Conservation (phyloP, 345 rosid genomes). For the Zanthoxylum bungeanum region DNA sequence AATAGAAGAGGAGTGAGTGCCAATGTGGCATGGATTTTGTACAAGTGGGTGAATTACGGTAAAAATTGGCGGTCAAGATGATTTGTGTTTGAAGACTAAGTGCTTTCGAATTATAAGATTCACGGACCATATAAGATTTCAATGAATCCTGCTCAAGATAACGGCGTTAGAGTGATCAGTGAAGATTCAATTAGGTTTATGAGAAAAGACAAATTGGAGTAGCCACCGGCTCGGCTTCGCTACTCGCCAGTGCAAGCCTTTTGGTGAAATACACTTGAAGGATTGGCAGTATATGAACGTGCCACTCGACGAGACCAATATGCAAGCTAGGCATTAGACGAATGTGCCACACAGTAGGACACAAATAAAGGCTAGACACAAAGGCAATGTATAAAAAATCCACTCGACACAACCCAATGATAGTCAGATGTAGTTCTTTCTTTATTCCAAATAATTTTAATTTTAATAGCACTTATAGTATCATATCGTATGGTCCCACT, state of each 20-base stretch:
- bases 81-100: constrained; percentile 83
- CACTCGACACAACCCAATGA: too few relatives aligned
- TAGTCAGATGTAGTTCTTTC: too few relatives aligned
- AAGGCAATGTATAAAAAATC: too few relatives aligned
- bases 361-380: too few relatives aligned
- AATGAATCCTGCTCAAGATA: constrained; percentile 62
- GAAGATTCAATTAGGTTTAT: constrained; percentile 75
- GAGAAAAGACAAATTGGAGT: constrained; percentile 64
- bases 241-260: constrained; percentile 63
- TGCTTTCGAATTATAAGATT: constrained; percentile 78
- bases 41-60: constrained; percentile 97
- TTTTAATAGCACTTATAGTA: too few relatives aligned
- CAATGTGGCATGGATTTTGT: constrained; percentile 69
- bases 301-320: too few relatives aligned
- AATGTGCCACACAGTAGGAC: too few relatives aligned
- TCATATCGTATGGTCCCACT: too few relatives aligned
- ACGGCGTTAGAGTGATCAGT: constrained; percentile 69
- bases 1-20: constrained; percentile 37
- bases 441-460: too few relatives aligned
- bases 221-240: constrained; percentile 26
- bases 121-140: constrained; percentile 89
- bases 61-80: constrained; percentile 92
- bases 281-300: too few relatives aligned
- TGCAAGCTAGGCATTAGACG: too few relatives aligned
- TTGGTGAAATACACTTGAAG: constrained; percentile 89